These are phyloP conservation scores for Stagonosporopsis rhizophila DNA, from an alignment of 2,329 filamentous ascomycete species.

Conservation along the genomic window DNA sequence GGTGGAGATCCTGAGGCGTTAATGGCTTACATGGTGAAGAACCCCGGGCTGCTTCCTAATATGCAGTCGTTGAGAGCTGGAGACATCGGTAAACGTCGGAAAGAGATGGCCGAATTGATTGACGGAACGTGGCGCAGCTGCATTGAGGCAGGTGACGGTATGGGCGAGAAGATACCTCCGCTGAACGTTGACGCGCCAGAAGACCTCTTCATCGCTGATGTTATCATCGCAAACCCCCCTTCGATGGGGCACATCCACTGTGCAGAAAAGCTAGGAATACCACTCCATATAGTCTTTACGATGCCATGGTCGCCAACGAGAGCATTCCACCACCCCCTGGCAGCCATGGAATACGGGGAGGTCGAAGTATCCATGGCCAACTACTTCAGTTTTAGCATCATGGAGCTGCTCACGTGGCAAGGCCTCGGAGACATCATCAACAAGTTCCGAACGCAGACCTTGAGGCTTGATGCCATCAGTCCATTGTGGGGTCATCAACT, in stretches of 20 bases:
- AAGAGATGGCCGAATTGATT: conserved; percentile 39
- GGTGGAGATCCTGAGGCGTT: conserved; percentile 50
- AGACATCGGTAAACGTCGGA: conserved; percentile 43
- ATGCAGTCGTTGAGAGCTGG: conserved; percentile 39
- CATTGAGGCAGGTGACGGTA: conserved; percentile 48
- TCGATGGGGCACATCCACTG: conserved; percentile 62
- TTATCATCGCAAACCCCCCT: conserved; percentile 36
- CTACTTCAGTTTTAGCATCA: conserved; percentile 56
- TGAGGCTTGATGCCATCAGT: conserved; percentile 52
- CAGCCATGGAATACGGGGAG: conserved; percentile 53
- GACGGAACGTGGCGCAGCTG: conserved; percentile 48
- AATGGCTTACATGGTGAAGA: conserved; percentile 62
- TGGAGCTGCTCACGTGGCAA: conserved; percentile 61
- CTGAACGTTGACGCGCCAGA: conserved; percentile 21
- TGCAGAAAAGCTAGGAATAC: conserved; percentile 75
- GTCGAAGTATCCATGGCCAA: conserved; percentile 50
- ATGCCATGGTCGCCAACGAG: conserved; percentile 61
- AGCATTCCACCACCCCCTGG: conserved; percentile 59
- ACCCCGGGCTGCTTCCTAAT: conserved; percentile 51
- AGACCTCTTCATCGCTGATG: conserved; percentile 76
- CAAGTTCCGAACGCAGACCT: conserved; percentile 46
- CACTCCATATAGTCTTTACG: conserved; percentile 85
- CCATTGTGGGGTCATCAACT: conserved; percentile 50
- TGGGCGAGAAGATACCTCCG: conserved; percentile 19
- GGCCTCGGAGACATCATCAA: conserved; percentile 59